phyloP scores from a whole-genome alignment of 2,329 filamentous ascomycete genomes.

The Ceratocystis cacaofunesta region DNA sequence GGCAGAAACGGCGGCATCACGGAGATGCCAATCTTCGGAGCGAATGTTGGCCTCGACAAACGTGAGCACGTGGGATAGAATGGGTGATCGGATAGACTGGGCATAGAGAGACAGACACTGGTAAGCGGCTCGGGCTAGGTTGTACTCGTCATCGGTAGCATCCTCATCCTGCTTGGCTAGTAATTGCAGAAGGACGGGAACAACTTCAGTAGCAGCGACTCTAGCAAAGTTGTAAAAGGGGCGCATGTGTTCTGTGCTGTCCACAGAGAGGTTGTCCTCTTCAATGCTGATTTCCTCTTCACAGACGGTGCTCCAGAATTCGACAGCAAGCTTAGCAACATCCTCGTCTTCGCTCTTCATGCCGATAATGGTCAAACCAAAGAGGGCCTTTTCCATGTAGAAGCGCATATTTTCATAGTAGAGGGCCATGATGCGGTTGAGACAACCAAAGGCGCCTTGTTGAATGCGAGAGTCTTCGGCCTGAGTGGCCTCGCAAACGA shows the following conservation, averaged over 20 bases:
- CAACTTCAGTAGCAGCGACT: constrained; percentile 83
- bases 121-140: constrained; percentile 85
- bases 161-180: constrained; percentile 97
- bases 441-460: constrained; percentile 87
- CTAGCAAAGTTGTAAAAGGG: constrained; percentile 93
- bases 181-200: constrained; percentile 75
- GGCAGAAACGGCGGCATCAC: constrained; percentile 90
- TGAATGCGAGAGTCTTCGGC: constrained; percentile 82
- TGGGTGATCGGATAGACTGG: constrained; percentile 70
- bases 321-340: constrained; percentile 91
- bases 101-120: constrained; percentile 93
- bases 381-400: constrained; percentile 99
- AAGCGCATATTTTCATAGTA: constrained; percentile 99
- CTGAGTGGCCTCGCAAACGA: constrained; percentile 97
- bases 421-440: constrained; percentile 96
- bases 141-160: constrained; percentile 92
- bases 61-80: constrained; percentile 71
- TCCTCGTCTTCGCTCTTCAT: constrained; percentile 99
- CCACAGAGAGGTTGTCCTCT: constrained; percentile 65
- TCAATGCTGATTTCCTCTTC: constrained; percentile 97
- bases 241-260: constrained; percentile 69
- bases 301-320: constrained; percentile 99
- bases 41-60: constrained; percentile 90
- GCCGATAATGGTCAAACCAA: constrained; percentile 89
- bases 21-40: constrained; percentile 81